phyloP scores from a whole-genome alignment of 2,329 filamentous ascomycete genomes.

The Daldinia sp. region DNA sequence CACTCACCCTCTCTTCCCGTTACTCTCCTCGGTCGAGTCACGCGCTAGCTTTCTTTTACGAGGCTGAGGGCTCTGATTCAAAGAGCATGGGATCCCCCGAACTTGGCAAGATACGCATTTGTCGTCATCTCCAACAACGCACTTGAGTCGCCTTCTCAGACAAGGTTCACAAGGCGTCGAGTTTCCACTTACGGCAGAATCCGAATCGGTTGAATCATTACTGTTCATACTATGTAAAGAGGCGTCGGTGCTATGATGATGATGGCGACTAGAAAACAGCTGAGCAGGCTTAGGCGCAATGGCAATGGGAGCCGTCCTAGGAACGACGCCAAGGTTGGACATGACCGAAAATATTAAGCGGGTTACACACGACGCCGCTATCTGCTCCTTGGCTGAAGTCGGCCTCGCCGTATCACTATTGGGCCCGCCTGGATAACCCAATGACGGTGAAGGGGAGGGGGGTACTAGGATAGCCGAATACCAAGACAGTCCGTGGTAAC shows the following conservation, averaged over 20 bases:
- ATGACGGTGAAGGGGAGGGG: conserved; percentile 27
- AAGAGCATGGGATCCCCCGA: conserved; percentile 80
- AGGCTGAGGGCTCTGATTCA: conserved; percentile 77
- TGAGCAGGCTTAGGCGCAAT: conserved; percentile 69
- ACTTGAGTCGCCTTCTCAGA: conserved; percentile 75
- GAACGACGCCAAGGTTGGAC: conserved; percentile 62
- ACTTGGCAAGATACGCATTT: conserved; percentile 79
- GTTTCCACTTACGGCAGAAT: conserved; percentile 53
- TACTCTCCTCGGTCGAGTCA: conserved; percentile 66
- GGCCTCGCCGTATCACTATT: conserved; percentile 37
- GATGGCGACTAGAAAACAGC: conserved; percentile 55
- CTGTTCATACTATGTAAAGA: conserved; percentile 61
- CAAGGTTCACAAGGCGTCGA: conserved; percentile 75
- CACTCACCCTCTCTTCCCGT: conserved; percentile 75
- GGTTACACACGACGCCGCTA: conserved; percentile 29
- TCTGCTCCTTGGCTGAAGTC: conserved; percentile 36
- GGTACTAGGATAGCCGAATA: conserved; percentile 26
- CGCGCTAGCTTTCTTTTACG: conserved; percentile 81
- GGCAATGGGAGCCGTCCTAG: conserved; percentile 70
- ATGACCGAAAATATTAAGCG: conserved; percentile 52
- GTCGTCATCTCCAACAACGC: conserved; percentile 78
- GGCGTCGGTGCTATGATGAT: conserved; percentile 60
- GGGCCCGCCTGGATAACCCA: conserved; percentile 25
- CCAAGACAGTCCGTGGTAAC: conserved; percentile 16
- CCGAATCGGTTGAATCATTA: conserved; percentile 61